Evolutionary conservation across 805 yeast genomes (phyloP).

Genomic region (Henningerozyma blattae): DNA sequence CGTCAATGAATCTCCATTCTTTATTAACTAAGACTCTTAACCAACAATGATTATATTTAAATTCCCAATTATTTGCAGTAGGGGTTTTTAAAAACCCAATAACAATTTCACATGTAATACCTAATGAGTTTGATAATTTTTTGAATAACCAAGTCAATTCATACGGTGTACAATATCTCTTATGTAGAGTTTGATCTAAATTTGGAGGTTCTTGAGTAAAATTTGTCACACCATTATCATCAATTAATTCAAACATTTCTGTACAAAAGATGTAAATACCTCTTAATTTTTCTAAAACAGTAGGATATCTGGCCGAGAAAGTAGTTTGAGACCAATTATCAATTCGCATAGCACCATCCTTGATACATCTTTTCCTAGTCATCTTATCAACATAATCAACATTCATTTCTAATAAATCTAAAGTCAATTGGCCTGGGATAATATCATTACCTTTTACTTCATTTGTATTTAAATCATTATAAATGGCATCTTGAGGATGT

Average conservation of each 20-base stretch:
- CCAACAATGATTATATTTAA: constrained; percentile 78
- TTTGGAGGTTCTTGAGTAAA: constrained; percentile 28
- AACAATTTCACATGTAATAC: constrained; percentile 64
- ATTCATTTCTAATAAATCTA: constrained; percentile 23
- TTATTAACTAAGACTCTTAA: constrained; percentile 62
- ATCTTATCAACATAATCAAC: constrained; percentile 33
- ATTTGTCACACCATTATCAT: constrained; percentile 26
- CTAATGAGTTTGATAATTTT: constrained; percentile 55
- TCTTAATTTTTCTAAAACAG: constrained; percentile 47
- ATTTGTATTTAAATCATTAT: constrained; percentile 35
- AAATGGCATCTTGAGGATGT: constrained; percentile 44
- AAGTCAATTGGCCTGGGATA: constrained; percentile 19
- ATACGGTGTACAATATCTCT: constrained; percentile 47
- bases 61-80: constrained; percentile 35
- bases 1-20: constrained; percentile 74
- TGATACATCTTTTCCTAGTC: constrained; percentile 26
- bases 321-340: constrained; percentile 43
- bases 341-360: constrained; percentile 34
- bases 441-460: constrained; percentile 27
- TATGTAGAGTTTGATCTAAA: constrained; percentile 30
- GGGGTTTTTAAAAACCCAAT: constrained; percentile 80
- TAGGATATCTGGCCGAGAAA: constrained; percentile 39
- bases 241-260: constrained; percentile 41
- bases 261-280: constrained; percentile 54
- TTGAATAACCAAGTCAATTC: constrained; percentile 72